Percentiles rank a stretch among this genome's conserved stretches.
Evolutionary conservation across 805 yeast genomes (phyloP).

Genomic region (Schwanniomyces occidentalis): DNA sequence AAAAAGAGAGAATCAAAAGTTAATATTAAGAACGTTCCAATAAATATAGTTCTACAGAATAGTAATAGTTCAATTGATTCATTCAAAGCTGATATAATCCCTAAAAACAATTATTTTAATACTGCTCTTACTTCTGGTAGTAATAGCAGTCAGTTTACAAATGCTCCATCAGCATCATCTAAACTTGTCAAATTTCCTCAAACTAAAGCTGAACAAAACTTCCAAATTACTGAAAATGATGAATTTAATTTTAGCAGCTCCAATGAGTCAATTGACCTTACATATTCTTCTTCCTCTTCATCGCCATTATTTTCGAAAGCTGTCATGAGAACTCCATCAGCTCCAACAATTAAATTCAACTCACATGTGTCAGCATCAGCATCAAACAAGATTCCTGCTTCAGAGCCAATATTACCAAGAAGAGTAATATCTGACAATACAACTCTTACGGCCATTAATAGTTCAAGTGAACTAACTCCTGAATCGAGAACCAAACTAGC

Average conservation of each 20-base stretch:
- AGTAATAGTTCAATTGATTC: slow-evolving; percentile 26
- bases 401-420: slow-evolving; percentile 7
- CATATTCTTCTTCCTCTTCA: slow-evolving; percentile 4
- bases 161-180: neutral
- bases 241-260: slow-evolving; percentile 17
- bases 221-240: slow-evolving; percentile 16
- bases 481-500: slow-evolving; percentile 46
- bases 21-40: slow-evolving; percentile 16
- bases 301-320: slow-evolving; percentile 7
- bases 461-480: slow-evolving; percentile 20
- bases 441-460: slow-evolving; percentile 4
- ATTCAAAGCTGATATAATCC: slow-evolving; percentile 23
- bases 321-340: slow-evolving; percentile 10
- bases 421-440: slow-evolving; percentile 12
- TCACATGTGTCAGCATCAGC: slow-evolving; percentile 5
- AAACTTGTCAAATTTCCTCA: too few species aligned
- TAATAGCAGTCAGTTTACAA: neutral
- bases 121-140: neutral
- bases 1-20: neutral
- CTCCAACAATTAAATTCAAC: slow-evolving; percentile 5
- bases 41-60: slow-evolving; percentile 19
- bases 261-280: slow-evolving; percentile 13
- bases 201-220: too few species aligned
- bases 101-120: too few species aligned
- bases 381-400: neutral